Base-by-base conservation (phyloP, 2,329 filamentous ascomycete species). In the Ophiostoma perfectum region DNA sequence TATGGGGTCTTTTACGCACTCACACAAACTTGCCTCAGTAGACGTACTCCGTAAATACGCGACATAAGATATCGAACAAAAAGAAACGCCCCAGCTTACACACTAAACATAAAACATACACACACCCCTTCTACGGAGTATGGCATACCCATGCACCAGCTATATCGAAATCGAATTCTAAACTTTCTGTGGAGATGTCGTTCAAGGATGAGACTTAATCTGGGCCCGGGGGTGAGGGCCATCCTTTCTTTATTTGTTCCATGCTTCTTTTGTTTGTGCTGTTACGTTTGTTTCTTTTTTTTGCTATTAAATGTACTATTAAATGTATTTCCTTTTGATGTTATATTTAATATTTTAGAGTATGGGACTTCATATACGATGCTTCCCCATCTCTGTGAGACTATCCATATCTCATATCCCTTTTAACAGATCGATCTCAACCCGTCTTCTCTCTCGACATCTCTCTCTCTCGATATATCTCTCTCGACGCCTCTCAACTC, bases 171-270 rank as follows among this genome's bases (percentile, higher is more conserved):
- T 14, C 27, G 38, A 62, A 62, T 42, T 63, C 38, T 42, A 41
- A 63, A 63, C 60, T 11, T 63, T 44, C 16, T 64, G 42, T 64
- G 63, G 63, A 38, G 63, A 64, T 12, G 39, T 27, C 41, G 63
- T 45, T 42, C 41, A 45, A 64, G 63, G 63, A 45, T 47, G 63
- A 64, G 63, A 45, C 63, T 45, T 64, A 42, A 64, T 47, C 63
- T 64, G 63, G 63, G 63, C 63, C 63, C 63, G 63, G 63, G 62
- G 62, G 39, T 8, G 39, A 64, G 63, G 63, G 45, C 60, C 63
- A 64, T 64, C n/a, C 63, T 36, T 44, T 64, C 39, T 64, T 45
- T 45, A 44, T 64, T 45, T 64, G 63, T 64, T 64, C 63, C 60
- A 63, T 63, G 60, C 38, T 18, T 64, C 55, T 64, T 45, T 64